Evolutionary conservation across 2,329 filamentous ascomycete species (phyloP).

Genomic region (Ascochyta viciae-villosae): DNA sequence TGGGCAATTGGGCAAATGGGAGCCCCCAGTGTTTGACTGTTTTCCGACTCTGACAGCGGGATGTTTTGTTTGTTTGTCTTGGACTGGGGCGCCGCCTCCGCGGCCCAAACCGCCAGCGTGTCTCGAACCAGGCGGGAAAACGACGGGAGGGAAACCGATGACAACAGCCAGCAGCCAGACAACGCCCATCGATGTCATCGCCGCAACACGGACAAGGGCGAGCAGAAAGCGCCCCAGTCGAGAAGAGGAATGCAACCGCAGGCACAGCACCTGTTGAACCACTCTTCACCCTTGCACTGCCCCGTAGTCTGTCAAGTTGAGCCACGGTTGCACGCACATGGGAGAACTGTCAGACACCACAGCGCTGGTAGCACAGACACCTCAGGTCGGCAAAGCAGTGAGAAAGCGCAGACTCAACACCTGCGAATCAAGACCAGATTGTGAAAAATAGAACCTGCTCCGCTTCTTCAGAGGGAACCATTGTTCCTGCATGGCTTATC

Average conservation of each 20-base stretch:
- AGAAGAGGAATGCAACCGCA: constrained; percentile 24
- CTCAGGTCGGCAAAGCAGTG: constrained; percentile 15
- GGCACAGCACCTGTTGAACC: constrained; percentile 26
- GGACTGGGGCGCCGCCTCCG: not conserved
- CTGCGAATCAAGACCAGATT: constrained; percentile 7
- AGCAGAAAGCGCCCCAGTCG: constrained; percentile 22
- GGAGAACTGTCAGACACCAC: constrained; percentile 28
- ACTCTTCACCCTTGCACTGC: constrained; percentile 23
- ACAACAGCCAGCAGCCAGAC: constrained; percentile 22
- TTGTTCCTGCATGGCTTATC: constrained; percentile 38
- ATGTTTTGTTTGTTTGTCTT: constrained; percentile 34
- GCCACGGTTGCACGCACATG: constrained; percentile 34
- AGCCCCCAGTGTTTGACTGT: constrained; percentile 23
- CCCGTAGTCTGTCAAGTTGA: constrained; percentile 34
- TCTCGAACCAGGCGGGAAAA: constrained; percentile 15
- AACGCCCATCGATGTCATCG: constrained; percentile 30
- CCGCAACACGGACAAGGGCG: constrained; percentile 27
- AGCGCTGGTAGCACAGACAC: constrained; percentile 27
- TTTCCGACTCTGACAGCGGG: constrained; percentile 24
- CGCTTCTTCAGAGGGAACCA: constrained; percentile 15
- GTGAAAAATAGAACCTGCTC: constrained; percentile 1
- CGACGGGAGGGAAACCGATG: constrained; percentile 23
- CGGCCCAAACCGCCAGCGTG: constrained; percentile 4
- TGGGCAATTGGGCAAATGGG: constrained; percentile 15
- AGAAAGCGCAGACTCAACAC: constrained; percentile 9